These are phyloP conservation scores for Nitzschia putrida DNA, from an alignment of 108 stramenopile species.

Conservation along the genomic window DNA sequence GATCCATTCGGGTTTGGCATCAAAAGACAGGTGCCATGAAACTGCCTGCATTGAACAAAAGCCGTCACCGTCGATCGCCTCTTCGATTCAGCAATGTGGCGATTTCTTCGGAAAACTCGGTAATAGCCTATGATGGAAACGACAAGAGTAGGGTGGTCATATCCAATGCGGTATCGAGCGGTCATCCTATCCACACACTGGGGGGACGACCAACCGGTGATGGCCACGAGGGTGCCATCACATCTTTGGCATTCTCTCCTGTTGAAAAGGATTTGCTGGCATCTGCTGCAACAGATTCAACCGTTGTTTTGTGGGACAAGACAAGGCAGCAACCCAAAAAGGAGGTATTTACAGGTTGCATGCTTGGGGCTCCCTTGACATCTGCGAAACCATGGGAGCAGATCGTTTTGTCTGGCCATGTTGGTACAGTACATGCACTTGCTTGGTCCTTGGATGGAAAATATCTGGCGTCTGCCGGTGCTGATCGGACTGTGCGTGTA, in stretches of 20 bases:
- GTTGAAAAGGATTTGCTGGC: background rate
- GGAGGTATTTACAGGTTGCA: background rate
- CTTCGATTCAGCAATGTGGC: constrained; percentile 1
- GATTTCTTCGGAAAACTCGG: too few relatives aligned
- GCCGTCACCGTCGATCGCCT: background rate
- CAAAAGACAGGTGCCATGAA: background rate
- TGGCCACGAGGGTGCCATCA: background rate
- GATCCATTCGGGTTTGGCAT: constrained; percentile 15
- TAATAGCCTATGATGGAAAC: background rate
- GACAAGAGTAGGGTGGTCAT: constrained; percentile 65
- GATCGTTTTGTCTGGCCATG: background rate
- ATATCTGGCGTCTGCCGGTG: constrained; percentile 13
- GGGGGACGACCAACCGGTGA: constrained; percentile 62
- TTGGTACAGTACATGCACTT: constrained; percentile 5
- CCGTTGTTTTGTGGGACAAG: background rate
- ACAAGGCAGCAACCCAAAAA: background rate
- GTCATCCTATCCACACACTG: constrained; percentile 87
- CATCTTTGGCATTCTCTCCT: background rate
- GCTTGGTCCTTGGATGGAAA: constrained; percentile 10
- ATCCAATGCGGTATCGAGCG: constrained; percentile 84
- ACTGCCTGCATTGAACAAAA: constrained; percentile 9
- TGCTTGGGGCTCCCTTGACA: background rate
- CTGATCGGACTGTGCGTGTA: constrained; percentile 9
- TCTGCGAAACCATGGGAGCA: background rate
- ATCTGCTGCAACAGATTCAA: background rate